phyloP scores from a whole-genome alignment of 2,329 filamentous ascomycete species.

The Colletotrichum eleusines region DNA sequence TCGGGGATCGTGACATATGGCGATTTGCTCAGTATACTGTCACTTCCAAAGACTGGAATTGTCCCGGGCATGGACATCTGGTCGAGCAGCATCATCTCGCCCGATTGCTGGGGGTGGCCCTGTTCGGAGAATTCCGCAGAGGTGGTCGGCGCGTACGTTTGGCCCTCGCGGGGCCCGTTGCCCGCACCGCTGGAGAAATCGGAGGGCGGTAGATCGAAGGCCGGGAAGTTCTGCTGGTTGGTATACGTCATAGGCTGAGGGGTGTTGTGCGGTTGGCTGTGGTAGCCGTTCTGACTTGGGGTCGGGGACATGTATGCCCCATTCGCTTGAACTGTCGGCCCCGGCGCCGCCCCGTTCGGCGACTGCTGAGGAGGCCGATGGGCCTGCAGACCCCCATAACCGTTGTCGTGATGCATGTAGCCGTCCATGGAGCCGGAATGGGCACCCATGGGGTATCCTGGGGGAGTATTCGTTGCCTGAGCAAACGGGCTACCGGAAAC shows the following conservation, averaged over 20 bases:
- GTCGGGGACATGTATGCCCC: constrained; percentile 66
- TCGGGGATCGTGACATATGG: constrained; percentile 87
- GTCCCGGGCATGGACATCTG: constrained; percentile 74
- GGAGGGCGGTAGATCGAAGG: constrained; percentile 72
- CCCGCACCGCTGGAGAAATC: constrained; percentile 59
- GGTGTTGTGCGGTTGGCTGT: constrained; percentile 59
- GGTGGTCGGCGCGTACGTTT: constrained; percentile 53
- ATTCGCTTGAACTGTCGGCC: constrained; percentile 61
- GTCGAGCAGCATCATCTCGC: constrained; percentile 71
- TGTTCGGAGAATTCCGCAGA: constrained; percentile 62
- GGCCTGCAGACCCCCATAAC: constrained; percentile 50
- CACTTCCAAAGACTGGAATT: constrained; percentile 88
- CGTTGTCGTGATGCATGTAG: constrained; percentile 57
- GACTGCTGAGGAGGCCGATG: constrained; percentile 55
- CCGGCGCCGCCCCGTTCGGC: constrained; percentile 58
- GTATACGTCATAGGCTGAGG: constrained; percentile 66
- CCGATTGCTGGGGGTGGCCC: constrained; percentile 55
- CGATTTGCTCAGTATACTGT: constrained; percentile 83
- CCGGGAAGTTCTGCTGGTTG: constrained; percentile 70
- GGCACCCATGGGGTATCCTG: constrained; percentile 46
- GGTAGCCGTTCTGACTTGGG: constrained; percentile 62
- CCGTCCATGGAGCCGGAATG: constrained; percentile 55
- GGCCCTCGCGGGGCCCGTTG: constrained; percentile 51
- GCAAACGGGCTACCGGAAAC: constrained; percentile 60
- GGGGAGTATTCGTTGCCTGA: constrained; percentile 58